Conservation (phyloP, 208 protist species). For the Leptomonas seymouri region DNA sequence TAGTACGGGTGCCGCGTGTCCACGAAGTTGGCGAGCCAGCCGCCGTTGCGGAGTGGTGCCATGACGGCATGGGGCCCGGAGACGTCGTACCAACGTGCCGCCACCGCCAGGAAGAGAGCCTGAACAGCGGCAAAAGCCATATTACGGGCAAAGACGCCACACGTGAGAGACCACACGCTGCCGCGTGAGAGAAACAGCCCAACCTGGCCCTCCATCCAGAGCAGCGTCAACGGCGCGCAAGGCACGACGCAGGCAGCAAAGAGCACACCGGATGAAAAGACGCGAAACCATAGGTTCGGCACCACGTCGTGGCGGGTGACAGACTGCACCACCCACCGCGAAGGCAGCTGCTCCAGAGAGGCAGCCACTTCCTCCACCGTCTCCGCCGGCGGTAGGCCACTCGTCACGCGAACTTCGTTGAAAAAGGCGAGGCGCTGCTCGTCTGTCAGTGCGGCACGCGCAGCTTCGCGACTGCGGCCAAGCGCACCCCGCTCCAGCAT, state of each 20-base stretch:
- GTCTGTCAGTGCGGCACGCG: conserved; percentile 21
- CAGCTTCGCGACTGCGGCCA: conserved; percentile 10
- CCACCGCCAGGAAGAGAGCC: conserved; percentile 20
- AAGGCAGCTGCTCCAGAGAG: conserved; percentile 27
- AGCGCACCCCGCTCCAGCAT: neutral
- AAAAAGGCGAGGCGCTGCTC: conserved; percentile 47
- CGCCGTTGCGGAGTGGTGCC: conserved; percentile 9
- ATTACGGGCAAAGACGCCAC: conserved; percentile 46
- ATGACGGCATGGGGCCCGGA: conserved; percentile 9
- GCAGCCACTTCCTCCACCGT: conserved; percentile 32
- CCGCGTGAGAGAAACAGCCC: conserved; percentile 71
- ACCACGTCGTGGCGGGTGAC: conserved; percentile 38
- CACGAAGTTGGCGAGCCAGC: conserved; percentile 13
- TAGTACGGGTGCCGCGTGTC: conserved; percentile 85
- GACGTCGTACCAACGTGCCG: conserved; percentile 8
- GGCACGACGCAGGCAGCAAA: conserved; percentile 56
- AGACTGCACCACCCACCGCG: conserved; percentile 71
- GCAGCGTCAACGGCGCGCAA: conserved; percentile 64
- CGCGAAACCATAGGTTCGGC: conserved; percentile 44
- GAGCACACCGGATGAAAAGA: conserved; percentile 52
- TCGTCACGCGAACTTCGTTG: conserved; percentile 25
- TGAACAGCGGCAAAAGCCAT: conserved; percentile 53
- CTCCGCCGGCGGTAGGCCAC: conserved; percentile 15
- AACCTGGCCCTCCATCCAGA: conserved; percentile 71
- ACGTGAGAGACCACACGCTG: conserved; percentile 76